Evolutionary conservation across 805 yeast genomes (phyloP).

Genomic region (Saccharomycopsis lassenensis): DNA sequence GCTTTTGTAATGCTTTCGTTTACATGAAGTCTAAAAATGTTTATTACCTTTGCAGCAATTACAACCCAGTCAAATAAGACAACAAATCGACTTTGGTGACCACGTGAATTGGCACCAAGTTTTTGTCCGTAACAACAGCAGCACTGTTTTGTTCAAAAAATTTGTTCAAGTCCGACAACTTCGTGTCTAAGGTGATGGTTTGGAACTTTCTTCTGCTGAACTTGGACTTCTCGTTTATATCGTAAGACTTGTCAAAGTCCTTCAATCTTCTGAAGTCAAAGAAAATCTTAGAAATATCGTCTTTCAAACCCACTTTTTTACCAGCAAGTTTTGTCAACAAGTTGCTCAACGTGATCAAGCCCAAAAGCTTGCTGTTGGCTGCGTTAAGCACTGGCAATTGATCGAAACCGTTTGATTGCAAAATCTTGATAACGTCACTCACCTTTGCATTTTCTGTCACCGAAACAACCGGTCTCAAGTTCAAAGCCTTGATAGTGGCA

Average conservation of each 20-base stretch:
- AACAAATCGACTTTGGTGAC: conserved; percentile 82
- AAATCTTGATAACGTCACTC: conserved; percentile 52
- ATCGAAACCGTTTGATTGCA: conserved; percentile 71
- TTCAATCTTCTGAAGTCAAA: conserved; percentile 66
- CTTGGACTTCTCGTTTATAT: conserved; percentile 51
- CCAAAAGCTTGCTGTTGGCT: conserved; percentile 43
- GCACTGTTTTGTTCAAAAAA: conserved; percentile 80
- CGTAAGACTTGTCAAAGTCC: conserved; percentile 50
- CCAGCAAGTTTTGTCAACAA: conserved; percentile 57
- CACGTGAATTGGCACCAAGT: conserved; percentile 64
- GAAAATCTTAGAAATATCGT: conserved; percentile 47
- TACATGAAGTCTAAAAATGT: too few relatives aligned
- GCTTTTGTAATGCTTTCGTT: too few relatives aligned
- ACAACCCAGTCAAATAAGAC: conserved; percentile 27
- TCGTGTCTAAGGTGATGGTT: conserved; percentile 53
- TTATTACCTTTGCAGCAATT: too few relatives aligned
- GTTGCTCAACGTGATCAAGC: conserved; percentile 66
- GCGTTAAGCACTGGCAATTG: conserved; percentile 66
- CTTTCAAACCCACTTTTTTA: conserved; percentile 43
- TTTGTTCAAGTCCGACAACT: conserved; percentile 55
- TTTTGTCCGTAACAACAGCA: conserved; percentile 68
- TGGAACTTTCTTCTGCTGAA: conserved; percentile 40
- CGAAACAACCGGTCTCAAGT: conserved; percentile 71
- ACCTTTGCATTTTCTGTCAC: conserved; percentile 51
- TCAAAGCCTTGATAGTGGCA: conserved; percentile 54